Evolutionary conservation across 2,329 filamentous ascomycete species (phyloP), one percentile per base, ranked within the genome.

Genomic region (Claviceps arundinis): DNA sequence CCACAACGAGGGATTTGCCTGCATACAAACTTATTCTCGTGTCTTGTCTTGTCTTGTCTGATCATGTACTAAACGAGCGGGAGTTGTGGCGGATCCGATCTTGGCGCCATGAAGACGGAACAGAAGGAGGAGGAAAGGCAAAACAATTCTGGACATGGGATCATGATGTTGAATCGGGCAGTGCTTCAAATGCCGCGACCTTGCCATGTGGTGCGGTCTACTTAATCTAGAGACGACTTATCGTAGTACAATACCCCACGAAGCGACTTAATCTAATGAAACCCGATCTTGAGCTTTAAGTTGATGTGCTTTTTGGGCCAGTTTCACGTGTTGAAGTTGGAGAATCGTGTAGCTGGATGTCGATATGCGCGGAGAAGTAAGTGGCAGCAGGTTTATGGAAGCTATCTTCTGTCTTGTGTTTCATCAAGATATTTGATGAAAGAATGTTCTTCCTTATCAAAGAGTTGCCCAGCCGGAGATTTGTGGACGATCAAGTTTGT

Each of bases 181-280:
- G 8, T 17, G 34, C 9, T 16, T 30, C 22, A 30, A 40, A 17
- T 30, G 41, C 6, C 37, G 8, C 22, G 46, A 37, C 46, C 45
- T 30, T 49, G 37, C 37, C 41, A 38, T 4, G 19, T 13, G 44
- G 44, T 19, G 16, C 44, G 22, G 42, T 26, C 3, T 14, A 30
- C 37, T 44, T 40, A 34, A 43, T 50, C 42, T 51, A 52, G 50
- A 52, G 24, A 50, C 50, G 40, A 48, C 30, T 34, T 34, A 13
- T 45, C 22, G 47, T 52, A 52, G 17, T 48, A 38, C 9, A 48
- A 55, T 55, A 55, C 53, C 53, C 50, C 53, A 50, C 47, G 44
- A 48, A 52, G 50, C 50, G 48, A 52, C 30, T 48, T 51, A 51
- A 54, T 51, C 17, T 50, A 53, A 37, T 47, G 42, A 38, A 53